Conservation (phyloP, 2,329 filamentous ascomycete species). For the Rhynchosporium graminicola region DNA sequence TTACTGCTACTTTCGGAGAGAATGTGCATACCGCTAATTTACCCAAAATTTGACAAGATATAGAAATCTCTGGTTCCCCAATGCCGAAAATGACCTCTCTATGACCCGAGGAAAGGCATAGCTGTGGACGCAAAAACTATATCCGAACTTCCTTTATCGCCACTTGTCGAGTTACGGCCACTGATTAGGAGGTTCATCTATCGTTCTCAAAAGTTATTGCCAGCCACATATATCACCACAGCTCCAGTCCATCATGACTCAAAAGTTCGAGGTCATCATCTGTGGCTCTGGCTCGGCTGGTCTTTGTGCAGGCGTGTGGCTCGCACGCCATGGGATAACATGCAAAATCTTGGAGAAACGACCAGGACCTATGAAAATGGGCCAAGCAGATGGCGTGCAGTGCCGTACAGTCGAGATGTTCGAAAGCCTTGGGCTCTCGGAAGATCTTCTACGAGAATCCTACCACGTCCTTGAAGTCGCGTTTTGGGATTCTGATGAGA, state of each 20-base stretch:
- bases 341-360: conserved; percentile 61
- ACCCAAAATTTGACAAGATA: too few relatives aligned
- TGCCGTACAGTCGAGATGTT: conserved; percentile 63
- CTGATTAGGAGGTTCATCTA: not conserved
- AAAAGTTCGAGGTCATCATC: conserved; percentile 56
- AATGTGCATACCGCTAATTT: too few relatives aligned
- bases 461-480: conserved; percentile 66
- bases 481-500: conserved; percentile 61
- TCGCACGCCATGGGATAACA: conserved; percentile 56
- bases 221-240: not conserved
- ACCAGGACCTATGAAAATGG: conserved; percentile 53
- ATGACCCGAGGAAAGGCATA: too few relatives aligned
- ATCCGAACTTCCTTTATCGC: too few relatives aligned
- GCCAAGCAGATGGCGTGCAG: conserved; percentile 66
- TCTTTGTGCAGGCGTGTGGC: conserved; percentile 61
- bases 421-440: conserved; percentile 57
- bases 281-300: conserved; percentile 63
- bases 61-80: too few relatives aligned
- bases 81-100: too few relatives aligned
- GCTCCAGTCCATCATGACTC: conserved; percentile 21
- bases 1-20: too few relatives aligned
- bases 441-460: conserved; percentile 63
- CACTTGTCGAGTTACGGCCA: not conserved
- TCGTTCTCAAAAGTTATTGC: not conserved
- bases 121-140: too few relatives aligned